Evolutionary conservation across 1,284 basidiomycete species (phyloP).

Genomic region (Naganishia albida): DNA sequence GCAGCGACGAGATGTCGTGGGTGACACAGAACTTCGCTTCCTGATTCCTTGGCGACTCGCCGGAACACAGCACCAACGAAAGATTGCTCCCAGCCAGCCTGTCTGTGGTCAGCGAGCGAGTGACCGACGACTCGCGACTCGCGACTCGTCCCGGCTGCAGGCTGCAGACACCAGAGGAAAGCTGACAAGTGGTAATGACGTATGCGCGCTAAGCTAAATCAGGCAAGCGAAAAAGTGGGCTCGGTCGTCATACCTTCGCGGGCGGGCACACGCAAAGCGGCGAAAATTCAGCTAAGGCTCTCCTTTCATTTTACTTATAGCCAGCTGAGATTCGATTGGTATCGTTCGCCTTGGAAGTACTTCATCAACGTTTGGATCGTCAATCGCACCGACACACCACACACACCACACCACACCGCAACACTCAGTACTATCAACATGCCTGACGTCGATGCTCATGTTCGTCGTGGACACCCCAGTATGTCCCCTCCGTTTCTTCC

Average conservation of each 20-base stretch:
- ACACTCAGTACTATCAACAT: slow-evolving; percentile 19
- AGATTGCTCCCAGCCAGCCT: no score
- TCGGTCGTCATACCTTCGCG: slow-evolving; percentile 1
- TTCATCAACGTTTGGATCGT: no score
- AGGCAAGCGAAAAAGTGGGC: slow-evolving; percentile 16
- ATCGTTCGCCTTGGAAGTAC: background rate
- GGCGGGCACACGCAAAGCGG: slow-evolving; percentile 7
- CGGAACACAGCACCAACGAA: no score
- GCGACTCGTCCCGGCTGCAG: no score
- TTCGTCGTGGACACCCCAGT: slow-evolving; percentile 48
- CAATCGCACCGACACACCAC: background rate
- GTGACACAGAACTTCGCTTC: no score
- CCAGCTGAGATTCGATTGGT: slow-evolving; percentile 9
- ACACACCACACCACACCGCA: background rate
- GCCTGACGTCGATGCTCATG: slow-evolving; percentile 38
- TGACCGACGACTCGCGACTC: no score
- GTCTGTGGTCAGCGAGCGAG: no score
- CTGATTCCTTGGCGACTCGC: no score
- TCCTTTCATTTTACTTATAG: slow-evolving; percentile 11
- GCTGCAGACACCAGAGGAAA: background rate
- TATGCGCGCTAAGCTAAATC: slow-evolving; percentile 11
- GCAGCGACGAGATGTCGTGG: no score
- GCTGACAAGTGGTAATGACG: slow-evolving; percentile 13
- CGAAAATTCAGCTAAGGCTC: background rate
- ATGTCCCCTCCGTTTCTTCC: slow-evolving; percentile 13